Evolutionary conservation across 225 moss, liverwort and hornwort species (phyloP).

Genomic region (Takakia lepidozioides): DNA sequence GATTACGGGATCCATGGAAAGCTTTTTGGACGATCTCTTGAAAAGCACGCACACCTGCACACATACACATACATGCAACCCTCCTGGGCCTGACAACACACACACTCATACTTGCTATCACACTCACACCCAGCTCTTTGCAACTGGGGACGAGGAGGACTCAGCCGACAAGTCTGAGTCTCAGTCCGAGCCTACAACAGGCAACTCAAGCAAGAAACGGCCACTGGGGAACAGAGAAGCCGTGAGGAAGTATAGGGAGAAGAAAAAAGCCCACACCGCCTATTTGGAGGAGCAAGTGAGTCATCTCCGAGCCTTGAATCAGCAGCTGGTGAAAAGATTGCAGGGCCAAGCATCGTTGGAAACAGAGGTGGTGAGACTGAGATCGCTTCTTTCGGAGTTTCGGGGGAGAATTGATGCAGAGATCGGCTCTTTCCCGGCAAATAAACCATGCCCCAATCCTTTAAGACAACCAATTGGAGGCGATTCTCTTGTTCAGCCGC

Average conservation of each 20-base stretch:
- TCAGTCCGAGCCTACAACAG: conserved; percentile 4
- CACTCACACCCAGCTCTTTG: conserved; percentile 91
- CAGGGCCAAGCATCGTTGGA: conserved; percentile 69
- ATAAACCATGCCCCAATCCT: conserved; percentile 17
- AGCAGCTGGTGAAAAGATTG: conserved; percentile 88
- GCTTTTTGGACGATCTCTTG: conserved; percentile 65
- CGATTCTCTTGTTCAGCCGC: conserved; percentile 21
- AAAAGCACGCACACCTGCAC: conserved; percentile 82
- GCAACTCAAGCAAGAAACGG: conserved; percentile 59
- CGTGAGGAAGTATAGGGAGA: conserved; percentile 95
- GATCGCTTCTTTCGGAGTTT: conserved; percentile 47
- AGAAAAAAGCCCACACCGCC: conserved; percentile 96
- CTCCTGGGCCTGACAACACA: conserved; percentile 73
- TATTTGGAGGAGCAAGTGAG: conserved; percentile 77
- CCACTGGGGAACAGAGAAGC: conserved; percentile 93
- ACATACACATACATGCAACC: conserved; percentile 95
- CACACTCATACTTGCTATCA: conserved; percentile 98
- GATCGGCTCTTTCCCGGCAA: conserved; percentile 17
- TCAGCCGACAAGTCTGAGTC: conserved; percentile 32
- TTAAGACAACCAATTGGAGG: conserved; percentile 9
- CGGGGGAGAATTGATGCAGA: conserved; percentile 68
- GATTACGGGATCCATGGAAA: conserved; percentile 49
- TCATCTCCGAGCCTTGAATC: conserved; percentile 57
- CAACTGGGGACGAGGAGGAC: conserved; percentile 42
- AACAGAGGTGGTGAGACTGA: conserved; percentile 64